Percentiles rank a stretch among this genome's conserved stretches.
These are phyloP conservation scores for Pleurotus eryngii DNA, from an alignment of 768 basidiomycete genomes.

Conservation along the genomic window DNA sequence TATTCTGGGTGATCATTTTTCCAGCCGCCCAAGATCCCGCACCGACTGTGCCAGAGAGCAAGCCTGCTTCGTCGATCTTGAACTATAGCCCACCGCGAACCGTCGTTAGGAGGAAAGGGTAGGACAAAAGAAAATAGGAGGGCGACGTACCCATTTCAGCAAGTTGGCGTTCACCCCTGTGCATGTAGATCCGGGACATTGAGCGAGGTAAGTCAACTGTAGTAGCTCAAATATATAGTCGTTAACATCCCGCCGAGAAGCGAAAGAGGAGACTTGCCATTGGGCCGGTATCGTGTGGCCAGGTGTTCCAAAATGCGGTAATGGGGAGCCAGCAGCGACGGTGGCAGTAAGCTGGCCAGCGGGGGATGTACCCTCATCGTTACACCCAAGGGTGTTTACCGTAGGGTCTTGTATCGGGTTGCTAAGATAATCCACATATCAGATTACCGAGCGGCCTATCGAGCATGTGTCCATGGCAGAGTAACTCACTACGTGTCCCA, in stretches of 20 bases:
- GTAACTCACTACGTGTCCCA: constrained; percentile 37
- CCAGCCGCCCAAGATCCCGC: constrained; percentile 40
- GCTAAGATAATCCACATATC: no score
- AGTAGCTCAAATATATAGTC: no score
- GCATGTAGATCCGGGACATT: constrained; percentile 27
- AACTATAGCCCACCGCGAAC: constrained; percentile 12
- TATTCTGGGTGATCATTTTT: constrained; percentile 41
- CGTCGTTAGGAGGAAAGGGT: no score
- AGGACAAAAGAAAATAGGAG: no score
- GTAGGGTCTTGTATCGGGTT: no score
- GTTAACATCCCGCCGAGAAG: no score
- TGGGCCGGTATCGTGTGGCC: constrained; percentile 43
- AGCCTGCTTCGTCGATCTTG: constrained; percentile 33
- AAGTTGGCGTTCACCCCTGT: constrained; percentile 27
- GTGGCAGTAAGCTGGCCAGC: constrained; percentile 29
- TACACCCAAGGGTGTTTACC: constrained; percentile 16
- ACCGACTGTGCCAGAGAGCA: constrained; percentile 36
- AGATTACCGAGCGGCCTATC: no score
- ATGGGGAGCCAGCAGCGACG: constrained; percentile 29
- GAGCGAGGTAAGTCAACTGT: constrained; percentile 25
- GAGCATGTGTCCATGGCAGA: no score
- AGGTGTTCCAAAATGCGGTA: constrained; percentile 31
- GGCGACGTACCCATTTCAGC: constrained; percentile 22
- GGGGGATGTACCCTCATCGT: constrained; percentile 31
- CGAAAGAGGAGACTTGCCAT: no score